A percentile compares a stretch with the other conserved stretches of the same genome.
Evolutionary conservation across 139 green algal species (phyloP).

Genomic region (Picochlorum costavermella): DNA sequence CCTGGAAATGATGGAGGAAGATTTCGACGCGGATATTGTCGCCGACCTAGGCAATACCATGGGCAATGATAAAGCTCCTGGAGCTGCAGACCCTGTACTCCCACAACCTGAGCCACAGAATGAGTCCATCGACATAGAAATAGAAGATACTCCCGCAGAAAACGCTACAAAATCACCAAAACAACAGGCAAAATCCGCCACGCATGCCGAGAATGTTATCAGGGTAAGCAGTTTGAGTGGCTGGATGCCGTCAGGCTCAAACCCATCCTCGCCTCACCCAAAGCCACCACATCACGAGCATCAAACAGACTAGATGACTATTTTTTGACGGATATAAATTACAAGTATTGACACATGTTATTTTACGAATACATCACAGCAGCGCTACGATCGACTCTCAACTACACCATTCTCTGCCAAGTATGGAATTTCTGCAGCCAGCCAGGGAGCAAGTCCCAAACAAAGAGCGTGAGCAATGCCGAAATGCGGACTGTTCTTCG

Average conservation of each 20-base stretch:
- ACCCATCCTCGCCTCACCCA: no score
- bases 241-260: conserved; percentile 1
- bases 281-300: no score
- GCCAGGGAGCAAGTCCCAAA: conserved; percentile 87
- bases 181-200: not conserved
- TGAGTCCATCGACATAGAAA: not conserved
- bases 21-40: conserved; percentile 5
- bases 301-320: no score
- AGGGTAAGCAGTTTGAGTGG: conserved; percentile 9
- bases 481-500: conserved; percentile 88
- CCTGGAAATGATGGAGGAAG: conserved; percentile 6
- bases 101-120: not conserved
- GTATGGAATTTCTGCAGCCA: conserved; percentile 89
- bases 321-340: no score
- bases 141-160: not conserved
- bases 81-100: not conserved
- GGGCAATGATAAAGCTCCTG: not conserved
- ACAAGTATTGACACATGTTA: no score
- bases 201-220: not conserved
- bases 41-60: not conserved
- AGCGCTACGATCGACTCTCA: conserved; percentile 33
- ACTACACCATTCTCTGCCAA: conserved; percentile 79
- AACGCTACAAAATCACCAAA: not conserved
- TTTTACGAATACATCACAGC: no score
- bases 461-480: conserved; percentile 91